A percentile compares a stretch with the other conserved stretches of the same genome.
Conservation (phyloP, 441 rosid genomes). For the Lepidium campestre region DNA sequence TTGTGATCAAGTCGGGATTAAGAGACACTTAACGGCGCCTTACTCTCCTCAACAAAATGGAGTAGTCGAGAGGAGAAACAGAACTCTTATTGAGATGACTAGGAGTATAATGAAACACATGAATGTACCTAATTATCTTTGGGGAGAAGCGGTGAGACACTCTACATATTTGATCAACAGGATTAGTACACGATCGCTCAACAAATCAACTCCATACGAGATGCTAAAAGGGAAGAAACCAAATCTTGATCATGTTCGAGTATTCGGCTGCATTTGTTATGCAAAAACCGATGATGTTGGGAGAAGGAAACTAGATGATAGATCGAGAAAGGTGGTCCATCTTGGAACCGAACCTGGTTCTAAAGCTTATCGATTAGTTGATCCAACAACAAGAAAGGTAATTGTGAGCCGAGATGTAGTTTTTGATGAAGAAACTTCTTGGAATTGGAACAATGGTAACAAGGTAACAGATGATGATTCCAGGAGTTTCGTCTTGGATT, state of each 20-base stretch:
- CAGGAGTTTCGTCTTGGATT: no score
- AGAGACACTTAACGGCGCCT: not conserved
- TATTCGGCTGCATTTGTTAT: not conserved
- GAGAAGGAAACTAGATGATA: no score
- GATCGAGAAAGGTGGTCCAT: no score
- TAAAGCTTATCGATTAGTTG: not conserved
- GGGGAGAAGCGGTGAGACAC: not conserved
- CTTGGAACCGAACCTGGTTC: not conserved
- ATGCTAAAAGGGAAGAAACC: not conserved
- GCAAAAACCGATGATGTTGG: no score
- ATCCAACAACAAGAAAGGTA: not conserved
- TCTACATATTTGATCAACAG: not conserved
- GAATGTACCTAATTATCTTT: not conserved
- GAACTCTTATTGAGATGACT: not conserved
- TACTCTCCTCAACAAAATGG: not conserved
- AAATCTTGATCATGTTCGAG: not conserved
- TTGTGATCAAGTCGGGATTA: not conserved
- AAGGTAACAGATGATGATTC: no score
- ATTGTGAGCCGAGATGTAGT: not conserved
- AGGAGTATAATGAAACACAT: not conserved
- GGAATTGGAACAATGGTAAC: no score
- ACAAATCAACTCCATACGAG: accelerated
- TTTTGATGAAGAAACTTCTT: not conserved
- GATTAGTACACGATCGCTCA: not conserved
- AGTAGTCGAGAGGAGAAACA: accelerated